Conservation (phyloP, 371 early-diverging fungal species). For the Mortierella sp. region DNA sequence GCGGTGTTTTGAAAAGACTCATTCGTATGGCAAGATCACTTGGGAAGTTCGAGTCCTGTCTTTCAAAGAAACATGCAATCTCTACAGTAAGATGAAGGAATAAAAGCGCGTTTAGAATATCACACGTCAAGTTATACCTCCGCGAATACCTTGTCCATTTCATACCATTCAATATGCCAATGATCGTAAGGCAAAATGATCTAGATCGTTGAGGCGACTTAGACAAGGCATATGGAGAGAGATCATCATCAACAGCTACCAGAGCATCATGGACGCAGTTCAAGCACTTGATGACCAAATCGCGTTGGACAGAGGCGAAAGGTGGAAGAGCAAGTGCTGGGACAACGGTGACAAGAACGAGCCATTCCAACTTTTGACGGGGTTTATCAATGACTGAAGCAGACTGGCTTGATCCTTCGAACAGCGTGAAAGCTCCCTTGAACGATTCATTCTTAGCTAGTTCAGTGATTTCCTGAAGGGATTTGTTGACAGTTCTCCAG, state of each 20-base stretch:
- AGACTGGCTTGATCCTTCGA: slow-evolving; percentile 6
- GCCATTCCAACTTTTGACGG: slow-evolving; percentile 32
- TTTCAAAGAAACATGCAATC: slow-evolving; percentile 5
- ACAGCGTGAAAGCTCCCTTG: slow-evolving; percentile 12
- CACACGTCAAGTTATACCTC: too few species aligned
- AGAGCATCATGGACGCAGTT: slow-evolving; percentile 13
- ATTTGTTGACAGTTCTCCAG: slow-evolving; percentile 6
- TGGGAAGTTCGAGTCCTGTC: slow-evolving; percentile 12
- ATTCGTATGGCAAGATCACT: slow-evolving; percentile 22
- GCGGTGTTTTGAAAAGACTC: slow-evolving; percentile 25
- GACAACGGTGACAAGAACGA: slow-evolving; percentile 16
- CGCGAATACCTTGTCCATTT: too few species aligned
- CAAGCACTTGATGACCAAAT: slow-evolving; percentile 16
- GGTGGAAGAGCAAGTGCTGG: slow-evolving; percentile 26
- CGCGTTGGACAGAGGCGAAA: slow-evolving; percentile 15
- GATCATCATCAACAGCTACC: slow-evolving; percentile 20
- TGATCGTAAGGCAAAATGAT: slow-evolving; percentile 14
- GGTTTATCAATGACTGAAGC: slow-evolving; percentile 25
- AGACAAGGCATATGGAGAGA: background rate
- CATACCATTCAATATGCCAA: slow-evolving; percentile 27
- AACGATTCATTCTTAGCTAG: slow-evolving; percentile 8
- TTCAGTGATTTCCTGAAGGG: slow-evolving; percentile 29
- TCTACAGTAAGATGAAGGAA: slow-evolving; percentile 9
- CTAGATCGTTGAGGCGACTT: slow-evolving; percentile 7
- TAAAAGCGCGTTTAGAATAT: background rate